These are phyloP conservation scores for Xylariomycetidae sp. DNA, from an alignment of 2,329 filamentous ascomycete species.

Conservation along the genomic window DNA sequence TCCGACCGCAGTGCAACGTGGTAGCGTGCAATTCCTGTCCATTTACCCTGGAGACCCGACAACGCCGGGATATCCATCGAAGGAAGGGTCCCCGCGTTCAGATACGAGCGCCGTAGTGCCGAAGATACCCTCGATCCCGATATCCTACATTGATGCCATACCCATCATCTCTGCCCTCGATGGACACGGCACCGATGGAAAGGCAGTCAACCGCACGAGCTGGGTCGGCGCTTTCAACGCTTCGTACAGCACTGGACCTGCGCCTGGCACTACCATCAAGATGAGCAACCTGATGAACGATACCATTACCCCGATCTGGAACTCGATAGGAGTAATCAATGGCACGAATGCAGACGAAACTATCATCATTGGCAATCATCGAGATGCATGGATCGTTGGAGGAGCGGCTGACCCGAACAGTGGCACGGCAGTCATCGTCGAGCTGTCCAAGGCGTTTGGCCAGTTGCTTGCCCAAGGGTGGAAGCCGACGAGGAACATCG, in stretches of 20 bases:
- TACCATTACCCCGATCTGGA: conserved; percentile 64
- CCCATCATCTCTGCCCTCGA: conserved; percentile 74
- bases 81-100: conserved; percentile 61
- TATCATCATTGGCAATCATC: conserved; percentile 72
- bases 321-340: conserved; percentile 76
- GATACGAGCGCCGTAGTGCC: conserved; percentile 59
- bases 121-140: conserved; percentile 72
- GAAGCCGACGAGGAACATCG: conserved; percentile 73
- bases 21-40: conserved; percentile 67
- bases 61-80: conserved; percentile 76
- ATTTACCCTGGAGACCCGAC: conserved; percentile 61
- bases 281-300: conserved; percentile 65
- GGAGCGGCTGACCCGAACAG: conserved; percentile 81
- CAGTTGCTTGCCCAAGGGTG: conserved; percentile 66
- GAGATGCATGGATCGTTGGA: conserved; percentile 80
- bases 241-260: conserved; percentile 37
- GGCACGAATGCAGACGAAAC: conserved; percentile 71
- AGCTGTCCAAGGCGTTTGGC: conserved; percentile 68
- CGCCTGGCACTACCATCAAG: conserved; percentile 54
- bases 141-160: conserved; percentile 70
- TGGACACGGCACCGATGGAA: conserved; percentile 63
- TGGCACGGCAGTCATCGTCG: conserved; percentile 70
- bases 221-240: conserved; percentile 51
- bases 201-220: conserved; percentile 53
- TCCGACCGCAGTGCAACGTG: conserved; percentile 71